Evolutionary conservation across 768 basidiomycete genomes (phyloP).

Genomic region (Hypholoma fasciculare): DNA sequence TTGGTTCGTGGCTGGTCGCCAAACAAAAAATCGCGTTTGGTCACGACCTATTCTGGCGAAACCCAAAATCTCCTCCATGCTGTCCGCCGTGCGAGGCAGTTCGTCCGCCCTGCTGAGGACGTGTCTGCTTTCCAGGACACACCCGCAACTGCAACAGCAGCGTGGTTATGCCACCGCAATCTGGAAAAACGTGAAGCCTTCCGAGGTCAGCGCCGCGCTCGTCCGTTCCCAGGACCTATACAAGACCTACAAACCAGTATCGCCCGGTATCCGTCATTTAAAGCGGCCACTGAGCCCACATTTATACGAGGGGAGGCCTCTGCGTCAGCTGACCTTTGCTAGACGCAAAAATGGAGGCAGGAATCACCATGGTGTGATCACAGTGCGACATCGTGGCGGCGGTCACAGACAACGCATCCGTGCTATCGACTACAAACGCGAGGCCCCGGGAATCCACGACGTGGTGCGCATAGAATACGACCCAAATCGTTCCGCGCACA

Average conservation of each 20-base stretch:
- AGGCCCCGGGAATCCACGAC: conserved; percentile 79
- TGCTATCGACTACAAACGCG: conserved; percentile 80
- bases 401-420: conserved; percentile 89
- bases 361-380: conserved; percentile 80
- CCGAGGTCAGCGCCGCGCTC: conserved; percentile 42
- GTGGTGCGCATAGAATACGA: conserved; percentile 97
- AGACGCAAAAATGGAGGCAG: conserved; percentile 86
- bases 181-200: conserved; percentile 33
- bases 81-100: conserved; percentile 44
- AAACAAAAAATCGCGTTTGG: conserved; percentile 19
- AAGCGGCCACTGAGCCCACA: conserved; percentile 81
- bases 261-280: conserved; percentile 86
- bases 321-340: conserved; percentile 79
- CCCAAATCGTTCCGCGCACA: conserved; percentile 91
- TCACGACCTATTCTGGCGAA: conserved; percentile 22
- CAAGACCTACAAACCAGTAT: conserved; percentile 90
- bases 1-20: conserved; percentile 16
- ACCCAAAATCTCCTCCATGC: conserved; percentile 31
- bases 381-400: conserved; percentile 87
- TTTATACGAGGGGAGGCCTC: conserved; percentile 82
- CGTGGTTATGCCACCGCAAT: conserved; percentile 40
- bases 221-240: conserved; percentile 57
- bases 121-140: conserved; percentile 19
- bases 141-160: conserved; percentile 10
- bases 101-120: conserved; percentile 37